phyloP scores from a whole-genome alignment of 129 eudicot genomes.

The Solidago caesia region DNA sequence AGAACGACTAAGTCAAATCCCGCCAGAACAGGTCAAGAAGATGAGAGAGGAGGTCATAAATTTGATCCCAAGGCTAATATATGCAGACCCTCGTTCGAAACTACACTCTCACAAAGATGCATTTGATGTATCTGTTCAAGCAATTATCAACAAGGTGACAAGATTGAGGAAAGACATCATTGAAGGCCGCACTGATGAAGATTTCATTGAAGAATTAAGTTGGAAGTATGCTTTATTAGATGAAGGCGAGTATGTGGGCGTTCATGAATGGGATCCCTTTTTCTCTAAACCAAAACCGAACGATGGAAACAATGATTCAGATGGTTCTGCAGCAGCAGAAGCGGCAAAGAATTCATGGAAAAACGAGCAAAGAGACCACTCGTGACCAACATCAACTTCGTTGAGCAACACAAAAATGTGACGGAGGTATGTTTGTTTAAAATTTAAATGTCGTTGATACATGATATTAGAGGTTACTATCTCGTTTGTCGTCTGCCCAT shows the following conservation, averaged over 20 bases:
- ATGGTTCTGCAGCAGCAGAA: slow-evolving; percentile 51
- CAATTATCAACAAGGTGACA: slow-evolving; percentile 75
- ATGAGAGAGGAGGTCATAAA: slow-evolving; percentile 56
- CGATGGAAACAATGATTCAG: slow-evolving; percentile 34
- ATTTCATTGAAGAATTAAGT: slow-evolving; percentile 79
- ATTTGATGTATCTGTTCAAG: slow-evolving; percentile 59
- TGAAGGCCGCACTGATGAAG: slow-evolving; percentile 56
- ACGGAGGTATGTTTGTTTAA: slow-evolving; percentile 29
- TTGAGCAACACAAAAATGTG: slow-evolving; percentile 23
- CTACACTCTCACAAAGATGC: slow-evolving; percentile 46
- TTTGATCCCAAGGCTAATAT: slow-evolving; percentile 46
- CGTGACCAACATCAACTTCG: slow-evolving; percentile 26
- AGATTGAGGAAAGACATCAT: slow-evolving; percentile 67
- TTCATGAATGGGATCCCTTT: slow-evolving; percentile 91
- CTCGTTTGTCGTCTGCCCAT: slow-evolving; percentile 21
- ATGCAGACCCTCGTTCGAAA: slow-evolving; percentile 44
- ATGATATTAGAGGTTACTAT: slow-evolving; percentile 22
- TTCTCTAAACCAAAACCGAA: slow-evolving; percentile 69
- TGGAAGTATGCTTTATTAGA: slow-evolving; percentile 91
- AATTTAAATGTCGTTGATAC: slow-evolving; percentile 25
- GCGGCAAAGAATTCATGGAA: slow-evolving; percentile 85
- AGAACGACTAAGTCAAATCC: slow-evolving; percentile 33
- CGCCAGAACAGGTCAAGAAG: slow-evolving; percentile 29
- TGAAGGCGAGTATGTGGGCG: slow-evolving; percentile 69
- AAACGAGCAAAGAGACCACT: slow-evolving; percentile 70